phyloP scores from a whole-genome alignment of 306 rosid genomes.

The Oemleria cerasiformis region DNA sequence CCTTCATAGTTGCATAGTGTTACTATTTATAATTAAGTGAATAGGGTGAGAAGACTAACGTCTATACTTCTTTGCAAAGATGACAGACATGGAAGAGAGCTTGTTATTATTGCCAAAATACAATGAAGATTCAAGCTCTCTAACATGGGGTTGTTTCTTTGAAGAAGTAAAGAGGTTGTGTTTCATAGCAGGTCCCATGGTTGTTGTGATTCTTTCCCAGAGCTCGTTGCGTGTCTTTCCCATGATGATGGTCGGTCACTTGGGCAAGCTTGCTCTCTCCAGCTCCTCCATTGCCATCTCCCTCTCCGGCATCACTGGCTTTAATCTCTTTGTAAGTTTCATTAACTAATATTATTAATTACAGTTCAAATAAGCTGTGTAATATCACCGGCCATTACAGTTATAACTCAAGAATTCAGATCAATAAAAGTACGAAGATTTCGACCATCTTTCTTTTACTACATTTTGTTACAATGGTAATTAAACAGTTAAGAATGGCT shows the following conservation, averaged over 20 bases:
- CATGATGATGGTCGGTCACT: slow-evolving; percentile 52
- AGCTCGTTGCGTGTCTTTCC: slow-evolving; percentile 44
- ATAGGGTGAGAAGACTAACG: too few species aligned
- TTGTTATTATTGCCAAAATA: slow-evolving; percentile 18
- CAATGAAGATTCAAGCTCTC: neutral
- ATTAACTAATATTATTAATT: too few species aligned
- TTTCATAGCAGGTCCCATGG: slow-evolving; percentile 45
- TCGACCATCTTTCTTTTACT: too few species aligned
- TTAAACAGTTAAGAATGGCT: too few species aligned
- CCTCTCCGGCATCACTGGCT: slow-evolving; percentile 43
- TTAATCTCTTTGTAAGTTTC: slow-evolving; percentile 45
- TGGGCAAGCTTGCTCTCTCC: slow-evolving; percentile 47
- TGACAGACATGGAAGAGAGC: slow-evolving; percentile 31
- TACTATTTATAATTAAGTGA: too few species aligned
- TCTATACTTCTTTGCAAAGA: too few species aligned
- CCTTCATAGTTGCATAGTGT: too few species aligned
- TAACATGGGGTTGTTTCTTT: slow-evolving; percentile 23
- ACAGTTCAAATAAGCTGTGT: too few species aligned
- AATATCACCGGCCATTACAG: too few species aligned
- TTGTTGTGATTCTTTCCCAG: slow-evolving; percentile 40
- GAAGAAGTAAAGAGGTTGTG: slow-evolving; percentile 43
- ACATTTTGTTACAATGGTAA: too few species aligned
- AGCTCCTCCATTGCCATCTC: slow-evolving; percentile 47
- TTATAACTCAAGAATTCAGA: too few species aligned
- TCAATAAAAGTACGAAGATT: too few species aligned